These are phyloP conservation scores for Otatea glauca DNA, from an alignment of 176 grass and related monocot genomes.

Conservation along the genomic window DNA sequence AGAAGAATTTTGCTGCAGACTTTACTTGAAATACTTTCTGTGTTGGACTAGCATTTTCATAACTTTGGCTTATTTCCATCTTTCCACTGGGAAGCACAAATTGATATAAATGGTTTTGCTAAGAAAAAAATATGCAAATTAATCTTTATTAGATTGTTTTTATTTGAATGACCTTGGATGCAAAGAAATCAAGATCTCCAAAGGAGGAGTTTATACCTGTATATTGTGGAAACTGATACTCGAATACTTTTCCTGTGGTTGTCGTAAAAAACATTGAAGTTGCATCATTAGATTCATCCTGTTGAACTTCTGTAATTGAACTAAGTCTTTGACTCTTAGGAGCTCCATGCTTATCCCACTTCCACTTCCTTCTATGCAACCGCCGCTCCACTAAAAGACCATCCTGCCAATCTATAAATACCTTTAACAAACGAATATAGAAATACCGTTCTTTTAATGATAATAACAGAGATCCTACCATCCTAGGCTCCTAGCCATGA, in stretches of 20 bases:
- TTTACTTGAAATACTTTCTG: not conserved
- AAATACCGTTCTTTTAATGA: constrained; percentile 12
- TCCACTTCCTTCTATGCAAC: constrained; percentile 96
- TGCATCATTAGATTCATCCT: constrained; percentile 57
- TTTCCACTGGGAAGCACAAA: constrained; percentile 14
- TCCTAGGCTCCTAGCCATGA: not conserved
- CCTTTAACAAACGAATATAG: constrained; percentile 53
- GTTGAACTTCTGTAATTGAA: constrained; percentile 73
- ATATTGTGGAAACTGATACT: constrained; percentile 73
- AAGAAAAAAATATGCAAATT: not conserved
- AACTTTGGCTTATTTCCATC: not conserved
- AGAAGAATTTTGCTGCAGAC: not conserved
- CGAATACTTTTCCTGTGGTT: constrained; percentile 75
- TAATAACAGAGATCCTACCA: not conserved
- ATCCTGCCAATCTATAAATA: constrained; percentile 94
- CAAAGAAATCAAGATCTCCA: constrained; percentile 23
- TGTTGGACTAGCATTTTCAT: constrained; percentile 21
- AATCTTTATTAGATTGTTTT: constrained; percentile 17
- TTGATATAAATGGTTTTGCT: constrained; percentile 7
- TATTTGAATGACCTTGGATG: not conserved
- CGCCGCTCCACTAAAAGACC: constrained; percentile 93
- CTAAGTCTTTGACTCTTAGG: constrained; percentile 66
- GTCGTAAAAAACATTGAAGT: constrained; percentile 75
- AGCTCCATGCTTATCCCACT: constrained; percentile 85
- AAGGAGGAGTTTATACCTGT: constrained; percentile 48